Percentiles rank a stretch among this genome's conserved stretches.
Evolutionary conservation across 164 flowering plant genomes (phyloP).

Genomic region (Kalanchoe fedtschenkoi): DNA sequence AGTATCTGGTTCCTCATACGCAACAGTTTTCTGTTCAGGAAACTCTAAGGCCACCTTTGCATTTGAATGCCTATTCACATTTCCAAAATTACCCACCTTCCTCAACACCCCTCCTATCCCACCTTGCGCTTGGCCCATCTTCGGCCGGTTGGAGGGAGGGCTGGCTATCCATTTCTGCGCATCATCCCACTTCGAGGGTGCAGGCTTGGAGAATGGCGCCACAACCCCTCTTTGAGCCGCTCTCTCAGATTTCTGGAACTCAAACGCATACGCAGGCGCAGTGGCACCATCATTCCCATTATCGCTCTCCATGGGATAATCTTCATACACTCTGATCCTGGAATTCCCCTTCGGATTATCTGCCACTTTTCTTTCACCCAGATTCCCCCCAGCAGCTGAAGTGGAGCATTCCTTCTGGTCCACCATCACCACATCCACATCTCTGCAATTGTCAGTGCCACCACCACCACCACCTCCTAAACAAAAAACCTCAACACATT

Average conservation of each 20-base stretch:
- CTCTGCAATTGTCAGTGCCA: constrained; percentile 52
- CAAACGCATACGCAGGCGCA: constrained; percentile 42
- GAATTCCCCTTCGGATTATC: constrained; percentile 26
- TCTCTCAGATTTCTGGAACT: constrained; percentile 62
- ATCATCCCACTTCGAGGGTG: constrained; percentile 95
- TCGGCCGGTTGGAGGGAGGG: constrained; percentile 50
- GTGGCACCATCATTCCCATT: constrained; percentile 29
- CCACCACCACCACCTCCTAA: constrained; percentile 25
- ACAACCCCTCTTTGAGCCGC: constrained; percentile 43
- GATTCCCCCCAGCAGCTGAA: constrained; percentile 19
- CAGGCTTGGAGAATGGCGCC: constrained; percentile 56
- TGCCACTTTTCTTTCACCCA: constrained; percentile 28
- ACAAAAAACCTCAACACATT: constrained; percentile 3
- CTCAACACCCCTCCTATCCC: constrained; percentile 24
- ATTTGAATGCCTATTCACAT: constrained; percentile 39
- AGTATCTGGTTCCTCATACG: constrained; percentile 62
- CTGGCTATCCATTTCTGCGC: constrained; percentile 94
- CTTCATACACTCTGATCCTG: constrained; percentile 38
- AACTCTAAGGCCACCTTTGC: constrained; percentile 58
- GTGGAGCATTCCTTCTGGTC: constrained; percentile 41
- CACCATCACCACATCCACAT: constrained; percentile 60
- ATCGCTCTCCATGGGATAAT: constrained; percentile 32
- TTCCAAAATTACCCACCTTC: constrained; percentile 28
- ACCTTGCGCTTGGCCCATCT: constrained; percentile 26
- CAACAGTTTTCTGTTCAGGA: constrained; percentile 38